These are phyloP conservation scores for Taphrina confusa DNA, from an alignment of 1,139 yeast species.

Conservation along the genomic window DNA sequence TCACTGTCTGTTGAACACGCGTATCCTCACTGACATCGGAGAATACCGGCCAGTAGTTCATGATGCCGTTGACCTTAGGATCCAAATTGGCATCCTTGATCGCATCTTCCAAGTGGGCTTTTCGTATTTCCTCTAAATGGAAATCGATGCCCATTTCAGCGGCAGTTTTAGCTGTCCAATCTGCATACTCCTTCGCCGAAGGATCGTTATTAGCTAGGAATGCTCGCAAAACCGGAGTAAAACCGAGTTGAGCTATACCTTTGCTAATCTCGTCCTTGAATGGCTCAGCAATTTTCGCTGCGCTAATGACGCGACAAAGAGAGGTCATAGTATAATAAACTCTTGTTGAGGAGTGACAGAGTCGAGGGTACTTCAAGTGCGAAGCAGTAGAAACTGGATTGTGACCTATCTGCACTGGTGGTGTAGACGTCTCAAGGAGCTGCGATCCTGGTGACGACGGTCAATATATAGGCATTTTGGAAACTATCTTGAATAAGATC, in stretches of 20 bases:
- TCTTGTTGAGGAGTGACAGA: no score
- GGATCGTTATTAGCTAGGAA: conserved; percentile 90
- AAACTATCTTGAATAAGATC: no score
- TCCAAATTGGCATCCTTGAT: conserved; percentile 81
- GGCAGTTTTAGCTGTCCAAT: conserved; percentile 92
- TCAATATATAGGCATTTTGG: no score
- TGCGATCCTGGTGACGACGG: no score
- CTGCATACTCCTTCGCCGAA: conserved; percentile 92
- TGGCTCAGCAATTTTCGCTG: conserved; percentile 34
- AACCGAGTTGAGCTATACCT: conserved; percentile 5
- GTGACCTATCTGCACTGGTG: no score
- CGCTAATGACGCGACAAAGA: conserved; percentile 27
- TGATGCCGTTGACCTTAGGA: conserved; percentile 78
- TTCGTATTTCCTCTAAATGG: conserved; percentile 69
- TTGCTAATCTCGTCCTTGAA: conserved; percentile 16
- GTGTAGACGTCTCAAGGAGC: no score
- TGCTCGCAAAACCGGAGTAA: conserved; percentile 60
- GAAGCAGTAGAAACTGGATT: no score
- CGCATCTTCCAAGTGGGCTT: conserved; percentile 81
- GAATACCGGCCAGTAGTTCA: conserved; percentile 98
- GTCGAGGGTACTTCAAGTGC: no score
- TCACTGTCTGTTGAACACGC: conserved; percentile 85
- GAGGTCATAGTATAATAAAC: conserved; percentile 13
- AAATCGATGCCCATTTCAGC: conserved; percentile 81
- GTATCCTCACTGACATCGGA: conserved; percentile 87